phyloP scores from a whole-genome alignment of 2,329 filamentous ascomycete species.

The Ramichloridium luteum region DNA sequence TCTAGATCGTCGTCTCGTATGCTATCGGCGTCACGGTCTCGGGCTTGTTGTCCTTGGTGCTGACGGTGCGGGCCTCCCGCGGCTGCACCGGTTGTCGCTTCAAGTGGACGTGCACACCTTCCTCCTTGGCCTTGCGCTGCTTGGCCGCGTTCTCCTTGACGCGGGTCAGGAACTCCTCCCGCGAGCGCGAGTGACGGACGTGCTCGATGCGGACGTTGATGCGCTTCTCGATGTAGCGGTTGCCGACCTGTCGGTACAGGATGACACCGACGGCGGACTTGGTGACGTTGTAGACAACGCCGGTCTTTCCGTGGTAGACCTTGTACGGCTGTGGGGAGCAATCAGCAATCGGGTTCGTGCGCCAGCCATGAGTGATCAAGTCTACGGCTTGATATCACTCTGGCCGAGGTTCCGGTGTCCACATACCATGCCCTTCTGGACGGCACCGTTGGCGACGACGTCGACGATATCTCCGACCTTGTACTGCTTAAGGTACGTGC shows the following conservation, averaged over 20 bases:
- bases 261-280: constrained; percentile 97
- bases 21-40: constrained; percentile 85
- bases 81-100: constrained; percentile 81
- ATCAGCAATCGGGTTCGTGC: constrained; percentile 4
- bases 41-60: constrained; percentile 67
- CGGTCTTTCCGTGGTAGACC: constrained; percentile 98
- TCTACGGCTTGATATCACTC: no score
- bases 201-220: constrained; percentile 99
- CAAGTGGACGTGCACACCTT: constrained; percentile 76
- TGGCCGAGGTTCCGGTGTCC: constrained; percentile 5
- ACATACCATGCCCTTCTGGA: constrained; percentile 81
- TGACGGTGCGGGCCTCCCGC: constrained; percentile 68
- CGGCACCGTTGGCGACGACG: constrained; percentile 96
- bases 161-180: constrained; percentile 90
- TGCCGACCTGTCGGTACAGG: constrained; percentile 98
- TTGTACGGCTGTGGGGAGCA: constrained; percentile 61
- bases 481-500: constrained; percentile 91
- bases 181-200: constrained; percentile 83
- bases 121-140: constrained; percentile 84
- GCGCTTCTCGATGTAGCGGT: constrained; percentile 99
- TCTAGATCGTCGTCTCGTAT: constrained; percentile 98
- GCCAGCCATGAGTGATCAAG: no score
- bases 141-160: constrained; percentile 93
- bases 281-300: constrained; percentile 68
- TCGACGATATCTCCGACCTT: constrained; percentile 99